Percentiles rank a stretch among this genome's conserved stretches.
Conservation (phyloP, 805 yeast genomes). For the Brettanomyces anomalus region DNA sequence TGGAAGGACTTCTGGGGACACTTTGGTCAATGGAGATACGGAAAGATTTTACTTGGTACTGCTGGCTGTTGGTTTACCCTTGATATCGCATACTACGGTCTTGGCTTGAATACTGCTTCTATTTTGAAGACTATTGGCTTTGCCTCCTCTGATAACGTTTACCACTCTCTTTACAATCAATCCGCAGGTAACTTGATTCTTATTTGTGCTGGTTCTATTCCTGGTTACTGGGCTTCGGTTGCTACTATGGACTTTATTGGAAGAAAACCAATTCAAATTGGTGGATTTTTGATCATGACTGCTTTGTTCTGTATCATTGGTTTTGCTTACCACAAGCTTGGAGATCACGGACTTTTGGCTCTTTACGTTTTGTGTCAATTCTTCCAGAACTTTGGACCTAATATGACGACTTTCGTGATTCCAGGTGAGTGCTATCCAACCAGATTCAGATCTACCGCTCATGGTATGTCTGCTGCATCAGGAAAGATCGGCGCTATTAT, state of each 20-base stretch:
- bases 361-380: constrained; percentile 75
- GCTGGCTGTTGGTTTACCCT: constrained; percentile 88
- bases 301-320: constrained; percentile 71
- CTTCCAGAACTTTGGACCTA: constrained; percentile 90
- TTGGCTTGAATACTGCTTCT: constrained; percentile 72
- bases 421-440: constrained; percentile 95
- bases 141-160: constrained; percentile 64
- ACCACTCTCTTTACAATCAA: constrained; percentile 59
- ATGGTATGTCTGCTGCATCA: constrained; percentile 86
- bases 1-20: constrained; percentile 62
- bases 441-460: constrained; percentile 92
- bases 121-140: constrained; percentile 80
- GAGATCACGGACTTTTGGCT: constrained; percentile 61
- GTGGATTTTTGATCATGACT: constrained; percentile 68
- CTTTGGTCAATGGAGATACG: constrained; percentile 80
- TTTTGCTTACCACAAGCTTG: constrained; percentile 68
- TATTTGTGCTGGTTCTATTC: constrained; percentile 90
- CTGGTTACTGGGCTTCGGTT: constrained; percentile 85
- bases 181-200: constrained; percentile 91
- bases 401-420: constrained; percentile 81
- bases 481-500: constrained; percentile 92
- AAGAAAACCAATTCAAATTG: constrained; percentile 73
- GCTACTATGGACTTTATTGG: constrained; percentile 77
- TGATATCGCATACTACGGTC: constrained; percentile 88
- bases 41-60: constrained; percentile 77